phyloP scores from a whole-genome alignment of 208 protist species.

The Phytomonas sp. region DNA sequence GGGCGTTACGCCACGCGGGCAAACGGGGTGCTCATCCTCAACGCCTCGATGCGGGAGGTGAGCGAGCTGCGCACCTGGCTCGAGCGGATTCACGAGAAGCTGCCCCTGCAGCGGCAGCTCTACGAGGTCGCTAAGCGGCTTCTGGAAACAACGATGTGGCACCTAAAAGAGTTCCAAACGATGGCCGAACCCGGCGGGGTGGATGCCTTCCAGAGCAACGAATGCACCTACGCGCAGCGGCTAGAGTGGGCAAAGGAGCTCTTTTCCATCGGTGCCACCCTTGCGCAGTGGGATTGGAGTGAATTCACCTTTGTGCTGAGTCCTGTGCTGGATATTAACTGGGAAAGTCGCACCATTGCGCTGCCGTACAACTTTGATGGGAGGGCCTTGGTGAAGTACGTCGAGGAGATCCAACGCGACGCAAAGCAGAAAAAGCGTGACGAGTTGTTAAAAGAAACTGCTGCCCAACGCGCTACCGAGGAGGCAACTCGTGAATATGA shows the following conservation, averaged over 20 bases:
- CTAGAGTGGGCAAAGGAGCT: constrained; percentile 86
- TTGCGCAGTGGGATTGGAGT: constrained; percentile 85
- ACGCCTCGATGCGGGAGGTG: constrained; percentile 26
- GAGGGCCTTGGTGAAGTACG: constrained; percentile 75
- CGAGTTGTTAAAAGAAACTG: constrained; percentile 55
- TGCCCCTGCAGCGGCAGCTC: constrained; percentile 71
- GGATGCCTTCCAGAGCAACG: constrained; percentile 77
- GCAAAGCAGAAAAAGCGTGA: constrained; percentile 51
- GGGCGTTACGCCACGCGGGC: constrained; percentile 63
- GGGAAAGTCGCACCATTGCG: constrained; percentile 45
- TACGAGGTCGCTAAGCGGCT: constrained; percentile 81
- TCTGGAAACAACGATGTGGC: constrained; percentile 87
- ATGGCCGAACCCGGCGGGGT: constrained; percentile 73
- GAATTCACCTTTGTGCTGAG: constrained; percentile 83
- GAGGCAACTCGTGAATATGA: constrained; percentile 32
- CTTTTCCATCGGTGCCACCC: constrained; percentile 60
- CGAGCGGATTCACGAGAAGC: constrained; percentile 52
- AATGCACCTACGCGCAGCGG: constrained; percentile 86
- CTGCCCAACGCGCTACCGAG: constrained; percentile 28
- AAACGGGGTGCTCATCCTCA: constrained; percentile 85
- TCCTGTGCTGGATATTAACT: constrained; percentile 76
- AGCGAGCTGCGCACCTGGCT: constrained; percentile 64
- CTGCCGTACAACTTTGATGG: constrained; percentile 87
- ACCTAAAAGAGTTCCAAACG: constrained; percentile 77
- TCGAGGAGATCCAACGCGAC: constrained; percentile 75